Conservation (phyloP, 2,329 filamentous ascomycete species). For the Zymoseptoria ardabiliae region DNA sequence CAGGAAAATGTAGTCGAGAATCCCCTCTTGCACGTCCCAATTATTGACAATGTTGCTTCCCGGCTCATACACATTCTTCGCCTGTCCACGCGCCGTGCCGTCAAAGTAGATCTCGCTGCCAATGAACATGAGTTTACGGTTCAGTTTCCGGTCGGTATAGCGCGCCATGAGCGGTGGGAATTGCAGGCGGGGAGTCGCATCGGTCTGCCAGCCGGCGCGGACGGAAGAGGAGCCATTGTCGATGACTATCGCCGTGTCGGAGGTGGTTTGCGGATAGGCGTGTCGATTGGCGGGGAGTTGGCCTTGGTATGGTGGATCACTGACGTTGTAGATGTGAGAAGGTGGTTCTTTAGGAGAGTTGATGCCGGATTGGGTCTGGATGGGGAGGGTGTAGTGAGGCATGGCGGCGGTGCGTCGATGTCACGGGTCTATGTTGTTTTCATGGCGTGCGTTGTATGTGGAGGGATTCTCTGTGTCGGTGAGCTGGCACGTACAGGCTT, state of each 20-base stretch:
- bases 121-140: conserved; percentile 85
- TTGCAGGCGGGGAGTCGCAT: conserved; percentile 68
- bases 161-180: conserved; percentile 88
- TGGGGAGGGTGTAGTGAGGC: conserved; percentile 31
- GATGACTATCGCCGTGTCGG: conserved; percentile 76
- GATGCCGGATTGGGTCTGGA: conserved; percentile 22
- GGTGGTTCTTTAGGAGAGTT: conserved; percentile 49
- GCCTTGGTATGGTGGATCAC: conserved; percentile 55
- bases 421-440: neutral
- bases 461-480: neutral
- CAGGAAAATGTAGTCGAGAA: conserved; percentile 89
- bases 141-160: conserved; percentile 88
- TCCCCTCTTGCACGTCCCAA: conserved; percentile 95
- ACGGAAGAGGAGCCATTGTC: conserved; percentile 92
- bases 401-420: conserved; percentile 15
- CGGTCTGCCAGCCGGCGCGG: conserved; percentile 94
- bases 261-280: conserved; percentile 60
- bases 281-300: conserved; percentile 54
- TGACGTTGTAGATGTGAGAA: conserved; percentile 44
- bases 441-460: neutral
- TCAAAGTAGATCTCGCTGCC: conserved; percentile 91
- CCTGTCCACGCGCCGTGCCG: conserved; percentile 82
- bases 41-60: conserved; percentile 90
- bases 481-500: neutral
- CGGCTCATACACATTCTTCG: conserved; percentile 83